Percentiles rank a stretch among this genome's conserved stretches.
Conservation (phyloP, 805 yeast species). For the Starmera caribaea region DNA sequence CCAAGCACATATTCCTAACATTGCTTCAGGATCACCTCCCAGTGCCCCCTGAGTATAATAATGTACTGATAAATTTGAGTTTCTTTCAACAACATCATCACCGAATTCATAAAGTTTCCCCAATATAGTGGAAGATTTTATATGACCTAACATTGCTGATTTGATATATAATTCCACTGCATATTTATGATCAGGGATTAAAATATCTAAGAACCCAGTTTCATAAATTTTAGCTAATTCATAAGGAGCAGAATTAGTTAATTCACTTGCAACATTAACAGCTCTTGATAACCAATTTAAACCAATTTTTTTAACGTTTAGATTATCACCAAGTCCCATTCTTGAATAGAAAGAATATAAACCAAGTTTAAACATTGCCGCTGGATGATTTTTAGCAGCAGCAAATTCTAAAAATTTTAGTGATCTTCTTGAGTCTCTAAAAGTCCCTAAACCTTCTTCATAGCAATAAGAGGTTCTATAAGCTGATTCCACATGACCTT, state of each 20-base stretch:
- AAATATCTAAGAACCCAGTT: constrained; percentile 76
- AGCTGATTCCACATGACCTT: constrained; percentile 85
- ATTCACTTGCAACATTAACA: constrained; percentile 69
- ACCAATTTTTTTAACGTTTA: constrained; percentile 72
- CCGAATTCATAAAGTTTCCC: constrained; percentile 84
- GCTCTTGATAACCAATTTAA: constrained; percentile 91
- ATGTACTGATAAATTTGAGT: constrained; percentile 78
- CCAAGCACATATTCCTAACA: constrained; percentile 96
- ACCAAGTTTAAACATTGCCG: constrained; percentile 94
- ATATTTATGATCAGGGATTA: constrained; percentile 74
- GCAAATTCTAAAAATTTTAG: constrained; percentile 78
- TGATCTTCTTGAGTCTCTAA: constrained; percentile 80
- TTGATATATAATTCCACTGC: constrained; percentile 80
- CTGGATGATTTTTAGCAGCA: constrained; percentile 85
- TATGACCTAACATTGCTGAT: constrained; percentile 82
- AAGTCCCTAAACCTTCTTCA: constrained; percentile 90
- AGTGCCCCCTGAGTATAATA: constrained; percentile 88
- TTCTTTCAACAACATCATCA: constrained; percentile 54
- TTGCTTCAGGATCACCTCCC: constrained; percentile 79
- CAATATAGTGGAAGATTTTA: constrained; percentile 67
- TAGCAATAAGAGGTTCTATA: constrained; percentile 86
- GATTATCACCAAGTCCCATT: constrained; percentile 68
- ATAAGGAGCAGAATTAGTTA: constrained; percentile 88
- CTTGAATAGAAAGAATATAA: constrained; percentile 73
- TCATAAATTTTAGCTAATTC: constrained; percentile 83